Conservation (phyloP, 768 basidiomycete genomes). For the Russula sp. region DNA sequence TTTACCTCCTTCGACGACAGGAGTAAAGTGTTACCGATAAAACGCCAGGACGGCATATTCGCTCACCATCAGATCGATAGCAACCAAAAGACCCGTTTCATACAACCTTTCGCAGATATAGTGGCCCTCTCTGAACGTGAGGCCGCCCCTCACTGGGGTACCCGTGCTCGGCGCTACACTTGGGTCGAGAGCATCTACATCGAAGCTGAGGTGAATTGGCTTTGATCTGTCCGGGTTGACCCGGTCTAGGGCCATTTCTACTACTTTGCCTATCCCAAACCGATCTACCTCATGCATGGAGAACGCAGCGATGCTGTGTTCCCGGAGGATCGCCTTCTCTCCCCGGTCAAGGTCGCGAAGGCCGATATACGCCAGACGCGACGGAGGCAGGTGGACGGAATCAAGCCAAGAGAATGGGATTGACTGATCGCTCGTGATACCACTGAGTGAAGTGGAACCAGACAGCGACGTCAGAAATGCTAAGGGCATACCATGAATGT, state of each 20-base stretch:
- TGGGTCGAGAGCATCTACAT: conserved; percentile 93
- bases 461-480: conserved; percentile 71
- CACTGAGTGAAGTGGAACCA: conserved; percentile 10
- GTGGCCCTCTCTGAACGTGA: conserved; percentile 98
- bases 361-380: conserved; percentile 92
- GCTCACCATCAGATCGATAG: conserved; percentile 87
- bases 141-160: conserved; percentile 88
- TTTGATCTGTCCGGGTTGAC: conserved; percentile 79
- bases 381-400: conserved; percentile 53
- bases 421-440: neutral
- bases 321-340: conserved; percentile 82
- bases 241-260: conserved; percentile 94
- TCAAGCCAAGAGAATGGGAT: conserved; percentile 50
- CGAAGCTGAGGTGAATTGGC: conserved; percentile 95
- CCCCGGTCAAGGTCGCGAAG: conserved; percentile 87
- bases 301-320: conserved; percentile 72
- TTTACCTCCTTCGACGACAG: conserved; percentile 74
- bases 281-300: conserved; percentile 62
- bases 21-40: conserved; percentile 5
- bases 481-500: conserved; percentile 97
- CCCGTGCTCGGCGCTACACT: conserved; percentile 94
- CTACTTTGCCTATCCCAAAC: conserved; percentile 89
- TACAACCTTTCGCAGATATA: conserved; percentile 91
- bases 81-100: conserved; percentile 90
- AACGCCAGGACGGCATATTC: neutral